A percentile compares a stretch with the other conserved stretches of the same genome.
These are phyloP conservation scores for Citrus sp. DNA, from an alignment of 345 rosid species.

Conservation along the genomic window DNA sequence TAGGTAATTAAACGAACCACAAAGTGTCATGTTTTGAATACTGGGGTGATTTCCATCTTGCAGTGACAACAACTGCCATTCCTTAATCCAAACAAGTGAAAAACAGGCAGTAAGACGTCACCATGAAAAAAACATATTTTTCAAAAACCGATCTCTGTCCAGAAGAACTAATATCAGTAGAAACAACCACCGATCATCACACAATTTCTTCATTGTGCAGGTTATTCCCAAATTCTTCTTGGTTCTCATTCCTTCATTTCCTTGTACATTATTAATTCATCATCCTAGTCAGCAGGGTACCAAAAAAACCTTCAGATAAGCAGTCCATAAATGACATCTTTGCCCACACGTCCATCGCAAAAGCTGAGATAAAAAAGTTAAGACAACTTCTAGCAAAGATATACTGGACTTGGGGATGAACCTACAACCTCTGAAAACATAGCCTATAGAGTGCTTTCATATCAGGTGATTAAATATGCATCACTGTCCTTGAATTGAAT, in stretches of 20 bases:
- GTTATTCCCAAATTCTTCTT: conserved; percentile 11
- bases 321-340: conserved; percentile 4
- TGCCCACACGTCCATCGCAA: not conserved
- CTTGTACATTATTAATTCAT: conserved; percentile 8
- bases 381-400: conserved; percentile 21
- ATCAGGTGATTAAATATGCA: not conserved
- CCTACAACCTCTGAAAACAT: not conserved
- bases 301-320: not conserved
- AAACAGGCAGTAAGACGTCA: not conserved
- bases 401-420: conserved; percentile 15
- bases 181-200: conserved; percentile 8
- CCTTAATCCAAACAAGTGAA: conserved; percentile 7
- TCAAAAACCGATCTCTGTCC: conserved; percentile 6
- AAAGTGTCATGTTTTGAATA: not conserved
- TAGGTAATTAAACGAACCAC: conserved; percentile 6
- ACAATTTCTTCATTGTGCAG: conserved; percentile 7
- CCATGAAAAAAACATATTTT: conserved; percentile 3
- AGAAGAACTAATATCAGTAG: not conserved
- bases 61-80: conserved; percentile 6
- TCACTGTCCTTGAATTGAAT: conserved; percentile 1
- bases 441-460: not conserved
- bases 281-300: conserved; percentile 15
- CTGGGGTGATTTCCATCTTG: not conserved
- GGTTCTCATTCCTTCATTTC: not conserved
- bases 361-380: conserved; percentile 7